phyloP scores from a whole-genome alignment of 2,329 filamentous ascomycete genomes.

The Escovopsis weberi region DNA sequence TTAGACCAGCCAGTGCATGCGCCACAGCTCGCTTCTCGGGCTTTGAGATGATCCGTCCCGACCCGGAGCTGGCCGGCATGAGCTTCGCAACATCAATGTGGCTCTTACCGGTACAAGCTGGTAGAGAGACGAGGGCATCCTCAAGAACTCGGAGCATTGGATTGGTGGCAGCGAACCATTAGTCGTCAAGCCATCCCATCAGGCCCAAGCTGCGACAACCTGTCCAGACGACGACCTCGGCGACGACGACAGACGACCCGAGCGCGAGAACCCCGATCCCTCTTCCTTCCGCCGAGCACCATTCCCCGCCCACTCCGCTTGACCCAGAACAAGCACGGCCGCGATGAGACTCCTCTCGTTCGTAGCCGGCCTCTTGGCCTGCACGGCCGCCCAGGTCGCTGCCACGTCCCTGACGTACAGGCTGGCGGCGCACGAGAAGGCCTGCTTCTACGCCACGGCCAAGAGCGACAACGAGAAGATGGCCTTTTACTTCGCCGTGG shows the following conservation, averaged over 20 bases:
- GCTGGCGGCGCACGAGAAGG: slow-evolving; percentile 77
- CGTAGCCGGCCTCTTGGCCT: slow-evolving; percentile 55
- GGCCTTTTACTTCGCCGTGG: slow-evolving; percentile 95
- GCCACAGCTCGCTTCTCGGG: background rate
- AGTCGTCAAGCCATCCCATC: background rate
- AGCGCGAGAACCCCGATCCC: background rate
- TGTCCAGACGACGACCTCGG: slow-evolving; percentile 4
- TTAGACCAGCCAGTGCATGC: background rate
- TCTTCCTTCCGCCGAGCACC: background rate
- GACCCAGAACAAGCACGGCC: slow-evolving; percentile 12
- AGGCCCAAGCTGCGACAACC: slow-evolving; percentile 2
- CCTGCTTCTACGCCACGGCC: slow-evolving; percentile 82
- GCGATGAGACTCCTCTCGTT: slow-evolving; percentile 52
- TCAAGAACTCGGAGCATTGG: too few relatives aligned
- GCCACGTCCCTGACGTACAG: slow-evolving; percentile 93
- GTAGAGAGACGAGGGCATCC: too few relatives aligned
- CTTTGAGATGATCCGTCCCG: background rate
- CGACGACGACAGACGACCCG: too few relatives aligned
- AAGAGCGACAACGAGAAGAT: slow-evolving; percentile 73
- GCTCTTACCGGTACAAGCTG: too few relatives aligned
- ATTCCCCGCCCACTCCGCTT: background rate
- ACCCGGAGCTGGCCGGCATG: background rate
- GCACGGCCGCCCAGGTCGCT: slow-evolving; percentile 53
- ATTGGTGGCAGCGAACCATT: too few relatives aligned
- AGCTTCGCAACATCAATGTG: background rate